Evolutionary conservation across 2,329 filamentous ascomycete genomes (phyloP).

Genomic region (Fusarium tjaetaba): DNA sequence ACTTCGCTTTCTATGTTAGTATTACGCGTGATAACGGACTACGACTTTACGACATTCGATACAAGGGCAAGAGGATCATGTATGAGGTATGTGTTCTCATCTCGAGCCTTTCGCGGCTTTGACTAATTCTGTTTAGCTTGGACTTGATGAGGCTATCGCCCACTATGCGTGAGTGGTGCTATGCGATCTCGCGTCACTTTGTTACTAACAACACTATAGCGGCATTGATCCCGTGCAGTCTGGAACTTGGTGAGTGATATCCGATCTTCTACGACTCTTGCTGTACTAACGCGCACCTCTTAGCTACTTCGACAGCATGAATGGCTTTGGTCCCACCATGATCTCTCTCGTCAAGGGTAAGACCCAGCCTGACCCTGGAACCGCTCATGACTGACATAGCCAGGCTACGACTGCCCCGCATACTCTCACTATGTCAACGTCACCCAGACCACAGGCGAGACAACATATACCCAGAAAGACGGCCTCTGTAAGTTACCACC

Average conservation of each 20-base stretch:
- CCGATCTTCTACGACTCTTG: rapidly evolving
- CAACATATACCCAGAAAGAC: neutral
- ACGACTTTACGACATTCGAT: neutral
- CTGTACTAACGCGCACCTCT: neutral
- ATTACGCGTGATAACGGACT: neutral
- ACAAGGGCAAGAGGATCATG: neutral
- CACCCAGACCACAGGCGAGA: neutral
- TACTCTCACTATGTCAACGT: neutral
- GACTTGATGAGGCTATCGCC: neutral
- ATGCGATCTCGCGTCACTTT: no score
- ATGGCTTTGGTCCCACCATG: neutral
- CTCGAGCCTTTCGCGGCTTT: rapidly evolving
- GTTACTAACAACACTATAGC: no score
- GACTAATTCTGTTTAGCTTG: neutral
- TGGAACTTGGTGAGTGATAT: neutral
- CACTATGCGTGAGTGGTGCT: conserved; percentile 7
- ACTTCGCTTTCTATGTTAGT: neutral
- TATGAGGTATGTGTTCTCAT: neutral
- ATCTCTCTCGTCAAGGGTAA: conserved; percentile 5
- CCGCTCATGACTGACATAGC: rapidly evolving
- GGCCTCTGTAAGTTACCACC: neutral
- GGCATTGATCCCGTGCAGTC: neutral
- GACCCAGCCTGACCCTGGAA: rapidly evolving
- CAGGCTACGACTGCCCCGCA: neutral
- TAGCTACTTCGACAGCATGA: conserved; percentile 6